A percentile compares a stretch with the other conserved stretches of the same genome.
phyloP scores from a whole-genome alignment of 495 filamentous ascomycete species.

The Xylaria cubensis region DNA sequence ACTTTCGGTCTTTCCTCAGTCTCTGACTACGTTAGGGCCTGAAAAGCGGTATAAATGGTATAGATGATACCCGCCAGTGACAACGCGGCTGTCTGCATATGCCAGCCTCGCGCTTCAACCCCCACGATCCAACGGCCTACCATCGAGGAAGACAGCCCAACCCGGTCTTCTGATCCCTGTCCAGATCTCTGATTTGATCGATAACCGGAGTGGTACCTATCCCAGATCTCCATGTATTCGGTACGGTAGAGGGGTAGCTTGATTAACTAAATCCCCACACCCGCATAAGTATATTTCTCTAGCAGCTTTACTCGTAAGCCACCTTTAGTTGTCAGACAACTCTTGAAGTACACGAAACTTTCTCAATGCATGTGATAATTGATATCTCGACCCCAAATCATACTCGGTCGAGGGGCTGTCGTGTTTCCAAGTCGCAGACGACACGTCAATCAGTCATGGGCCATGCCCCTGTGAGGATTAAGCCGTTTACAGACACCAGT shows the following conservation, averaged over 20 bases:
- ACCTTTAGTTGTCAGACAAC: not conserved
- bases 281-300: not conserved
- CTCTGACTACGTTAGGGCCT: not conserved
- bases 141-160: conserved; percentile 25
- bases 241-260: conserved; percentile 23
- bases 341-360: not conserved
- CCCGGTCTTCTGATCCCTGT: conserved; percentile 22
- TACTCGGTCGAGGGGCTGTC: conserved; percentile 7
- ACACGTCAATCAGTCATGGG: conserved; percentile 23
- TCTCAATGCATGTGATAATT: not conserved
- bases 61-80: conserved; percentile 9
- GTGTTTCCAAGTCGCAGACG: conserved; percentile 7
- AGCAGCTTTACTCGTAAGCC: not conserved
- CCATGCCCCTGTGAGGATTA: conserved; percentile 6
- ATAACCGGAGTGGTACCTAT: conserved; percentile 30
- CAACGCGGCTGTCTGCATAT: conserved; percentile 24
- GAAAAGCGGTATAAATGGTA: not conserved
- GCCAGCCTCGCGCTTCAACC: conserved; percentile 27
- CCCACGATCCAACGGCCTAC: conserved; percentile 28
- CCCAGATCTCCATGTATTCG: conserved; percentile 19
- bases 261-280: not conserved
- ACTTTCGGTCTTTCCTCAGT: not conserved
- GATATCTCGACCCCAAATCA: not conserved
- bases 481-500: conserved; percentile 23
- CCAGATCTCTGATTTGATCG: conserved; percentile 25